Evolutionary conservation across 306 rosid genomes (phyloP).

Genomic region (Styphnolobium japonicum): DNA sequence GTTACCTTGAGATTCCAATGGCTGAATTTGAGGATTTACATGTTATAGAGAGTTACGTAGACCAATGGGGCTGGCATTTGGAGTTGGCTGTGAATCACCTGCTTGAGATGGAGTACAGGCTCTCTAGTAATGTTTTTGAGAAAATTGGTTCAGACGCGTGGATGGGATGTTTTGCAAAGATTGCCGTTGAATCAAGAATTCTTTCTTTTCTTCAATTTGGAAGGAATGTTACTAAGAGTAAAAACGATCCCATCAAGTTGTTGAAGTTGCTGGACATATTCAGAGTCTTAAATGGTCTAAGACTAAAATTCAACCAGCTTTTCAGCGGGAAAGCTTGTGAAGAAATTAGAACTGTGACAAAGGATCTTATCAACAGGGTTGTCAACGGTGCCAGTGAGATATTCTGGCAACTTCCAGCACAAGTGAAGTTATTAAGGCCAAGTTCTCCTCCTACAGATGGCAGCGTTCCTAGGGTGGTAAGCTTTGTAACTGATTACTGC

Average conservation of each 20-base stretch:
- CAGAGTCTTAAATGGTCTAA: conserved; percentile 46
- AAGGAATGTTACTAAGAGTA: conserved; percentile 40
- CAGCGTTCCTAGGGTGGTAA: conserved; percentile 57
- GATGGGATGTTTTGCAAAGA: conserved; percentile 53
- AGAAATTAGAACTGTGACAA: conserved; percentile 45
- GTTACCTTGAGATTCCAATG: conserved; percentile 51
- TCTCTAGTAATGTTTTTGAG: conserved; percentile 46
- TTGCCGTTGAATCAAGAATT: conserved; percentile 59
- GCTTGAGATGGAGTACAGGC: conserved; percentile 41
- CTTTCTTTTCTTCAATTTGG: conserved; percentile 70
- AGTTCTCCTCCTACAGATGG: conserved; percentile 79
- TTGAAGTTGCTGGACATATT: conserved; percentile 66
- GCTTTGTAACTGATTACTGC: conserved; percentile 50
- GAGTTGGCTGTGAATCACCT: conserved; percentile 45
- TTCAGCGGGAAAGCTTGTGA: conserved; percentile 46
- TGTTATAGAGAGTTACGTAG: conserved; percentile 36
- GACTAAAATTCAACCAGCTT: conserved; percentile 50
- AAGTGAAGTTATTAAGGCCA: conserved; percentile 65
- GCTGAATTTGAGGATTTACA: conserved; percentile 34
- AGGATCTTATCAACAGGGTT: conserved; percentile 58
- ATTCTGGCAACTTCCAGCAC: conserved; percentile 79
- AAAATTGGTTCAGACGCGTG: conserved; percentile 42
- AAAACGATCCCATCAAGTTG: conserved; percentile 55
- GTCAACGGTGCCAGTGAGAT: conserved; percentile 64
- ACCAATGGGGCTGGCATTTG: conserved; percentile 66